Evolutionary conservation across 345 rosid species (phyloP).

Genomic region (Jatropha curcas): DNA sequence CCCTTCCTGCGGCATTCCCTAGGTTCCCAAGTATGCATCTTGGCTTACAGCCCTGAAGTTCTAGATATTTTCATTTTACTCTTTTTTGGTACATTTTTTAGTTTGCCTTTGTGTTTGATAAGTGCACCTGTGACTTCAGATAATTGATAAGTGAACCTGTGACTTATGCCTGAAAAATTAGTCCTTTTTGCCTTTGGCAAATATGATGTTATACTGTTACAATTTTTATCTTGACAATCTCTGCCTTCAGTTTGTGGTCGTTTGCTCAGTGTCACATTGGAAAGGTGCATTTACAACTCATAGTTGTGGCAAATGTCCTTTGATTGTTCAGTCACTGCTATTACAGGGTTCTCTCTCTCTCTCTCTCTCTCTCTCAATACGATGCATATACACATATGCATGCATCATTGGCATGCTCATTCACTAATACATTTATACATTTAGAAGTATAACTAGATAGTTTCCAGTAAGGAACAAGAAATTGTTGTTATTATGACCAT

Average conservation of each 20-base stretch:
- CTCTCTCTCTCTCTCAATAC: neutral
- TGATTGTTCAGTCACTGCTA: too few species aligned
- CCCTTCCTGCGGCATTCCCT: neutral
- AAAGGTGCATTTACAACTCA: neutral
- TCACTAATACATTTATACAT: neutral
- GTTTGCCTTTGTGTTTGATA: neutral
- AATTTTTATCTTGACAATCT: neutral
- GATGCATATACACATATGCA: too few species aligned
- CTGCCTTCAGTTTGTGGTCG: neutral
- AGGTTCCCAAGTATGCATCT: neutral
- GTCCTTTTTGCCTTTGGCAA: neutral
- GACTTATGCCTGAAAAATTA: neutral
- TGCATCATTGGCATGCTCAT: neutral
- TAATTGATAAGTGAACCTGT: neutral
- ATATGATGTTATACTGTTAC: neutral
- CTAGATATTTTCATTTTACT: too few species aligned
- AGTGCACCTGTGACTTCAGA: neutral
- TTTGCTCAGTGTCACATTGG: too few species aligned
- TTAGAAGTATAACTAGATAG: neutral
- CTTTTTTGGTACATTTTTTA: too few species aligned
- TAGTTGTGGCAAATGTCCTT: neutral
- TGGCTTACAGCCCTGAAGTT: neutral
- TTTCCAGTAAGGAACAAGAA: neutral
- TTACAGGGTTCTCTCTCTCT: neutral
- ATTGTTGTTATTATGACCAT: neutral